Conservation (phyloP, 805 yeast genomes). For the Nakazawaea holstii region DNA sequence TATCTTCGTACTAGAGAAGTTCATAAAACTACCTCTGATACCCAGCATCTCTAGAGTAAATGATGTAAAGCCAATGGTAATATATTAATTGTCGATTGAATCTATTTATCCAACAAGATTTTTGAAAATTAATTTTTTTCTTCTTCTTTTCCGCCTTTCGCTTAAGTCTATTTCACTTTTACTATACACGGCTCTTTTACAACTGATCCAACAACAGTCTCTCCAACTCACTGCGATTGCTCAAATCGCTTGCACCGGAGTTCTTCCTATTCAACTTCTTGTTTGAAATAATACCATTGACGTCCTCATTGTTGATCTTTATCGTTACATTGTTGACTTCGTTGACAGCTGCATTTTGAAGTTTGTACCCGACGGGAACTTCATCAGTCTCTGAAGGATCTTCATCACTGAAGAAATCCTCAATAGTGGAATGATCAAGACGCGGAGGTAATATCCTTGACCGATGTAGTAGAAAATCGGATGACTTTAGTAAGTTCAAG, state of each 20-base stretch:
- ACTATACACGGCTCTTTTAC: not conserved
- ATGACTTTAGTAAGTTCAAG: conserved; percentile 1
- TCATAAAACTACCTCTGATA: too few relatives aligned
- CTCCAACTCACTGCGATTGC: conserved; percentile 10
- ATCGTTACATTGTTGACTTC: not conserved
- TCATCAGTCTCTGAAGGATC: not conserved
- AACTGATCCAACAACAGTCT: conserved; percentile 6
- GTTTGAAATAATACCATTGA: conserved; percentile 2
- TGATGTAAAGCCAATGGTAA: too few relatives aligned
- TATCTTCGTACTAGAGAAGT: not conserved
- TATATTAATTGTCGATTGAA: not conserved
- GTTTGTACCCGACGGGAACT: not conserved
- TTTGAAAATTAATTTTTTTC: too few relatives aligned
- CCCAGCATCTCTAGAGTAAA: not conserved
- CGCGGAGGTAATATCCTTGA: conserved; percentile 5
- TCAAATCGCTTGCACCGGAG: conserved; percentile 6
- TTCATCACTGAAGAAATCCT: conserved; percentile 2
- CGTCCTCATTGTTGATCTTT: conserved; percentile 3
- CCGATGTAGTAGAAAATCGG: conserved; percentile 6
- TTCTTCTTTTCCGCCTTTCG: not conserved
- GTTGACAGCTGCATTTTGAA: too few relatives aligned
- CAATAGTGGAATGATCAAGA: not conserved
- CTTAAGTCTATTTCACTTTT: not conserved
- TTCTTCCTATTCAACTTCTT: not conserved
- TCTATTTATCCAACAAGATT: too few relatives aligned